Evolutionary conservation across 2,329 filamentous ascomycete genomes (phyloP).

Genomic region (Alternaria sp.): DNA sequence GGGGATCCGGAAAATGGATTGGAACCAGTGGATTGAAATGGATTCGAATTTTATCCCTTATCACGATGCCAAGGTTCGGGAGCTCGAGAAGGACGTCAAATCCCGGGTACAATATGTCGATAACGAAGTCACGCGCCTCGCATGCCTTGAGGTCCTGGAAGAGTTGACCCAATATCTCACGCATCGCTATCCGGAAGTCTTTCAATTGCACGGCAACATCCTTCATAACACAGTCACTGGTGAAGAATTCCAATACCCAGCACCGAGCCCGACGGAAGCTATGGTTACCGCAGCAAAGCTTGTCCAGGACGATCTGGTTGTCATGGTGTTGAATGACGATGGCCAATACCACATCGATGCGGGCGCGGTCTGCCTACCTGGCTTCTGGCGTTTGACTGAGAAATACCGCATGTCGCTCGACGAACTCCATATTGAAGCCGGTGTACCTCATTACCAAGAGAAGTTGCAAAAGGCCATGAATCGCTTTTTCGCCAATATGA

Average conservation of each 20-base stretch:
- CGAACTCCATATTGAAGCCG: not conserved
- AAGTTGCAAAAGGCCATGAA: constrained; percentile 5
- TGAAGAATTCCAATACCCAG: not conserved
- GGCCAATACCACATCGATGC: constrained; percentile 4
- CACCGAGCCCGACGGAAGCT: not conserved
- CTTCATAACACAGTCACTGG: not conserved
- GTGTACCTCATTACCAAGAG: not conserved
- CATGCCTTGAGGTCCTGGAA: not conserved
- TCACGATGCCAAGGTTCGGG: not conserved
- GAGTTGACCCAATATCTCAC: constrained; percentile 3
- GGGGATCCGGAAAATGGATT: not conserved
- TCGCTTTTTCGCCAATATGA: not conserved
- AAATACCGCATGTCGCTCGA: constrained; percentile 4
- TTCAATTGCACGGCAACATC: not conserved
- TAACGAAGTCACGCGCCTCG: not conserved
- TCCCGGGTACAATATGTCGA: not conserved
- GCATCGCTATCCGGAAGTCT: constrained; percentile 3
- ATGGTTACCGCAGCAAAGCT: constrained; percentile 3
- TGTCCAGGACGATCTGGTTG: not conserved
- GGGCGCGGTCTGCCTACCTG: not conserved
- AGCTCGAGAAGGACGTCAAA: not conserved
- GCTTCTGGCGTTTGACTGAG: not conserved
- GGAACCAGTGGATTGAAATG: constrained; percentile 6
- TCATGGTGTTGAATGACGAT: constrained; percentile 1
- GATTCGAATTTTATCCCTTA: constrained; percentile 1